A percentile compares a stretch with the other conserved stretches of the same genome.
phyloP scores from a whole-genome alignment of 2,329 filamentous ascomycete genomes.

The Sarocladium oryzae region DNA sequence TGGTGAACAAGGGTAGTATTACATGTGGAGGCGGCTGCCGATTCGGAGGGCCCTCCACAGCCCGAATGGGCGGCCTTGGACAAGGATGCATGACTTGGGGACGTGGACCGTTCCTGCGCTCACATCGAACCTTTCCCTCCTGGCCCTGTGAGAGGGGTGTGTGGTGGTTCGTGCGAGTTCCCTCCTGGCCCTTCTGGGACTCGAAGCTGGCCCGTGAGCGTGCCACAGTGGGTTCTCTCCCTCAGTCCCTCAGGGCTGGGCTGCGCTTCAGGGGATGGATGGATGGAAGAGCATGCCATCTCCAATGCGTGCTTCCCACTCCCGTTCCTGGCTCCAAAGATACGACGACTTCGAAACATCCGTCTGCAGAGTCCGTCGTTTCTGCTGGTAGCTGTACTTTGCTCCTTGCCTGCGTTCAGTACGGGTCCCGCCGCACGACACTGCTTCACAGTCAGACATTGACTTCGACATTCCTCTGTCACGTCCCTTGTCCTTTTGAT shows the following conservation, averaged over 20 bases:
- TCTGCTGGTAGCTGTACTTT: neutral
- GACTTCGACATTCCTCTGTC: neutral
- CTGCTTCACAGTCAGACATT: neutral
- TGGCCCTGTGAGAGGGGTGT: neutral
- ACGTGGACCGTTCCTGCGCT: constrained; percentile 5
- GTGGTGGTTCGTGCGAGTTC: neutral
- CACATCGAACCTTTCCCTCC: neutral
- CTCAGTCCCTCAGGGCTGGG: neutral
- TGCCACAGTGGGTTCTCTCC: neutral
- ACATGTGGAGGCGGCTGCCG: constrained; percentile 6
- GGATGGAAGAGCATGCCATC: neutral
- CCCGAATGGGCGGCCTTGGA: constrained; percentile 1
- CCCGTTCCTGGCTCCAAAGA: neutral
- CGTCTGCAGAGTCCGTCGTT: neutral
- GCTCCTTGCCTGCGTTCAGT: neutral
- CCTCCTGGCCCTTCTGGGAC: neutral
- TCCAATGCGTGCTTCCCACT: neutral
- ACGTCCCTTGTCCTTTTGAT: neutral
- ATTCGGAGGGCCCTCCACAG: constrained; percentile 3
- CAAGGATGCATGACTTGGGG: constrained; percentile 4
- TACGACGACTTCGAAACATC: constrained; percentile 1
- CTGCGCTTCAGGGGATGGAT: constrained; percentile 4
- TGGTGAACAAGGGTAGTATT: neutral
- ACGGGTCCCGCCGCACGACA: neutral
- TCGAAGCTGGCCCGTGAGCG: constrained; percentile 7